Base-by-base conservation (phyloP, 2,329 filamentous ascomycete genomes). In the Ophiostoma sp. region DNA sequence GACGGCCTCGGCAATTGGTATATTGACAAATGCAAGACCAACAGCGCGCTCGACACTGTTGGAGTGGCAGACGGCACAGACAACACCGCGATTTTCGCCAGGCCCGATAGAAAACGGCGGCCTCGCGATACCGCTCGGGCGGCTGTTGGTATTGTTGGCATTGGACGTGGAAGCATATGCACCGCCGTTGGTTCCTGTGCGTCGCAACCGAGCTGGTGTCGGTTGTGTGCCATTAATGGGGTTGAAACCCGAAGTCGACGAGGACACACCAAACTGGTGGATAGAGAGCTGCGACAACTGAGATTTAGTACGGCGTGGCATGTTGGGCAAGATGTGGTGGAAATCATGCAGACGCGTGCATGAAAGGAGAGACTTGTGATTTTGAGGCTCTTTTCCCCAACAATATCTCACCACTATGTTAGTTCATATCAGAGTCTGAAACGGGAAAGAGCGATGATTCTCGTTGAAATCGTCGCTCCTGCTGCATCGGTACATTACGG, bases 1-100 rank as follows among this genome's bases (percentile, higher is more conserved):
- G 36, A 93, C 87, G 20, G 88, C 91, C 79, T 97, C 93, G 54
- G 90, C 91, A 2, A 92, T 94, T 60, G 92, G 89, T 3, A 96
- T 83, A 76, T 98, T 96, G 76, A 97, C 83, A 76, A 97, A 94
- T 2, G 93, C 92, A 57, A 97, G 83, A 0, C 94, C 94, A 1
- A 98, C 89, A 0, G 89, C 90, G 0, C 93, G 93, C 31, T 91
- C 89, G 4, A 97, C 86, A 5, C 93, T 93, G n/a, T 94, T 90
- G 62, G 92, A 93, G 78, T 97, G 93, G 75, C 88, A 92, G 67
- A 97, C 80, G 4, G 94, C 94, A 78, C 94, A 98, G n/a, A 97
- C 41, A 3, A 73, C 72, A 7, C 71, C 71, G 17, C 69, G 69
- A 48, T 39, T 73, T 36, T 74, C 72, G 4, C 71, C 70, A 1